Percentiles rank a stretch among this genome's conserved stretches.
Conservation (phyloP, 345 rosid species). For the Jatropha curcas region DNA sequence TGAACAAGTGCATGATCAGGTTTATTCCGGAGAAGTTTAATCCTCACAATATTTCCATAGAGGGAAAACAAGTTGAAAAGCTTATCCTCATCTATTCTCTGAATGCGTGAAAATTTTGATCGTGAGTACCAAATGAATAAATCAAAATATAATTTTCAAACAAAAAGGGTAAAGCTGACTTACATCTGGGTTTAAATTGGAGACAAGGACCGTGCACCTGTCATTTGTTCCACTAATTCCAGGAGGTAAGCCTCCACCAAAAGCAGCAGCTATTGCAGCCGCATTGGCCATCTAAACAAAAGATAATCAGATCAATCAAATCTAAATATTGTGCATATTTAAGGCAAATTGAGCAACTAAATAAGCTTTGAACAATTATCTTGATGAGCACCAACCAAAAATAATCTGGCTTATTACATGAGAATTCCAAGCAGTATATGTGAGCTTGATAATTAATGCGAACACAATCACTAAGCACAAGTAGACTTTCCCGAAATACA, state of each 20-base stretch:
- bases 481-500: neutral
- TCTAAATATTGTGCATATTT: neutral
- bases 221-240: slow-evolving; percentile 95
- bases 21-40: slow-evolving; percentile 90
- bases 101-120: slow-evolving; percentile 28
- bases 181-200: slow-evolving; percentile 90
- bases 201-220: slow-evolving; percentile 83
- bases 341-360: neutral
- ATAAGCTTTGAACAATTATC: slow-evolving; percentile 4
- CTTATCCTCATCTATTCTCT: slow-evolving; percentile 90
- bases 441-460: neutral
- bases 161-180: slow-evolving; percentile 28
- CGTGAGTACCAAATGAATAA: slow-evolving; percentile 6
- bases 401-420: neutral
- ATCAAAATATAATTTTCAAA: neutral
- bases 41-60: slow-evolving; percentile 91
- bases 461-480: neutral
- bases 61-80: slow-evolving; percentile 94
- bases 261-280: slow-evolving; percentile 93
- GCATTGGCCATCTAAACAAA: slow-evolving; percentile 73
- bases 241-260: slow-evolving; percentile 95
- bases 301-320: neutral
- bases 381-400: neutral
- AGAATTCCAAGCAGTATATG: neutral
- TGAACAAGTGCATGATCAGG: slow-evolving; percentile 98